Evolutionary conservation across 2,329 filamentous ascomycete species (phyloP).

Genomic region (Xylariales sp.): DNA sequence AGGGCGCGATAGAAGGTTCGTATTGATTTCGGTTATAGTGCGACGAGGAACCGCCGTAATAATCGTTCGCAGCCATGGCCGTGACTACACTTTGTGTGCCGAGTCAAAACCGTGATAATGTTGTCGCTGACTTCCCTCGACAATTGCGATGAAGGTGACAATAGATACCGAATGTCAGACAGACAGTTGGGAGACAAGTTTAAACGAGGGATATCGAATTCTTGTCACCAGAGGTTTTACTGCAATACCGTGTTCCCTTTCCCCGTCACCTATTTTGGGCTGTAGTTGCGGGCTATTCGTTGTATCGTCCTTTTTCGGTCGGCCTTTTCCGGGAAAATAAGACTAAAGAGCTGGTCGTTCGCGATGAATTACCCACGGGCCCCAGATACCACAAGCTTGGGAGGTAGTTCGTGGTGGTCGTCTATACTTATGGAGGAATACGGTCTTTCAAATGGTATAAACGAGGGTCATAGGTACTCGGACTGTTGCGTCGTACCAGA

Average conservation of each 20-base stretch:
- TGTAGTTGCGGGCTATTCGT: background rate
- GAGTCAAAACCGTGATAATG: background rate
- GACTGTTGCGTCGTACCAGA: background rate
- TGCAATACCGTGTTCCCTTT: constrained; percentile 2
- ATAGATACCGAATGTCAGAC: constrained; percentile 1
- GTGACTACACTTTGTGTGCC: background rate
- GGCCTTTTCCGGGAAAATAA: background rate
- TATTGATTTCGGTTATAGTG: constrained; percentile 55
- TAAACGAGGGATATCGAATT: background rate
- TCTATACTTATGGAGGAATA: no score
- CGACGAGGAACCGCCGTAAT: constrained; percentile 64
- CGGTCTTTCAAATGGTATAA: background rate
- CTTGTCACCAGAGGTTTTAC: constrained; percentile 3
- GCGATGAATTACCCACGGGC: background rate
- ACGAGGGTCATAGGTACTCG: background rate
- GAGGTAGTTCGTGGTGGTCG: background rate
- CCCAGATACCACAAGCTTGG: background rate
- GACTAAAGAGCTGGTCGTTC: background rate
- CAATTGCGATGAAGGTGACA: background rate
- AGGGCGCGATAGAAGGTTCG: constrained; percentile 54
- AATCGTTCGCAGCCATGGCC: constrained; percentile 73
- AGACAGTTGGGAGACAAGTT: background rate
- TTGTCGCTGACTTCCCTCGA: no score
- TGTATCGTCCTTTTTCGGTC: background rate
- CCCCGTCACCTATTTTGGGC: constrained; percentile 3